Conservation (phyloP, 768 basidiomycete species). For the Mycena chlorophos region DNA sequence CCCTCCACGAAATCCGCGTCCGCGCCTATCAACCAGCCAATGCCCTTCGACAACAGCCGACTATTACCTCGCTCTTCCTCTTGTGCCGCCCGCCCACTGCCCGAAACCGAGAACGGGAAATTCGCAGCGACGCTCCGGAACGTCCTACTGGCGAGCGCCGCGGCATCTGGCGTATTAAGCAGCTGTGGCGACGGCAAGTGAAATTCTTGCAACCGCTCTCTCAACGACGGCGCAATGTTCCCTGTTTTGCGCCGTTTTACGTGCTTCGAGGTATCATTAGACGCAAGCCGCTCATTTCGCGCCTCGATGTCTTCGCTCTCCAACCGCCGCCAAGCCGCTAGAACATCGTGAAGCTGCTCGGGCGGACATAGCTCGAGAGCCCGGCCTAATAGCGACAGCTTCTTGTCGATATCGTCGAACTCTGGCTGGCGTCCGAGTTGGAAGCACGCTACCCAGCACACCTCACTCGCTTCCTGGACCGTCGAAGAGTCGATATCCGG, state of each 20-base stretch:
- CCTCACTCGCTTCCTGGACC: constrained; percentile 65
- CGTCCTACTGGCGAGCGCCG: constrained; percentile 77
- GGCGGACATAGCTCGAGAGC: constrained; percentile 86
- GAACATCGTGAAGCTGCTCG: constrained; percentile 75
- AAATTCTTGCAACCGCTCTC: constrained; percentile 62
- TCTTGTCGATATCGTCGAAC: constrained; percentile 65
- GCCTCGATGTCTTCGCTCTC: constrained; percentile 63
- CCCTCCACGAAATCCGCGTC: constrained; percentile 51
- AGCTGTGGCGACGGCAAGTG: constrained; percentile 70
- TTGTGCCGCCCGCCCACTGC: constrained; percentile 41
- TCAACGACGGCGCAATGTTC: constrained; percentile 53
- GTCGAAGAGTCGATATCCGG: constrained; percentile 38
- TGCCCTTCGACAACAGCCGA: constrained; percentile 81
- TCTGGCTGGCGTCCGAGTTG: constrained; percentile 83
- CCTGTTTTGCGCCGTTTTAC: constrained; percentile 21
- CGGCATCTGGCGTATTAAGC: constrained; percentile 73
- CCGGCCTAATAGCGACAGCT: constrained; percentile 71
- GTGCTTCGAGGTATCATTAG: constrained; percentile 27
- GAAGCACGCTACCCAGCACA: constrained; percentile 89
- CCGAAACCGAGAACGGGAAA: constrained; percentile 64
- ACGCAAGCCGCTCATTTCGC: constrained; percentile 45
- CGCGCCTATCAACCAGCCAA: constrained; percentile 94
- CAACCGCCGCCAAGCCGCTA: constrained; percentile 72
- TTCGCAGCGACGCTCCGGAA: constrained; percentile 75
- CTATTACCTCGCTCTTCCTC: constrained; percentile 46